Evolutionary conservation across 805 yeast species (phyloP), one percentile per base, ranked within the genome.

Genomic region (Brettanomyces sp.): DNA sequence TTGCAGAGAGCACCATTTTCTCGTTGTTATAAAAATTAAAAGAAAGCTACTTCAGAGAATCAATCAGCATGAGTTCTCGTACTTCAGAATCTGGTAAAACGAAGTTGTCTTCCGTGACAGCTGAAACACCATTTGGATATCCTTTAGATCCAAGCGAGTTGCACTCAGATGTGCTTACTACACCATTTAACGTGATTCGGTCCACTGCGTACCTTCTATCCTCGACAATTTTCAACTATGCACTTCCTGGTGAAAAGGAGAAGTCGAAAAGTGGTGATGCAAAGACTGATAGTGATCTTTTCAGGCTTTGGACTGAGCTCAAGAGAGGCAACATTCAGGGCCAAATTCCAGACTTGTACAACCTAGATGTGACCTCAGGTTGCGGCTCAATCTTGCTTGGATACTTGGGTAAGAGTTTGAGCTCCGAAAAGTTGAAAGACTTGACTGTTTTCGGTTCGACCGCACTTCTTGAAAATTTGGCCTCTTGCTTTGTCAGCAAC

Each of bases 331-430:
- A 83, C 58, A 68, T 77, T 12, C 58, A 63, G 41, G 80, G 80
- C 23, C 64, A 62, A n/a, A 77, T 80, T 45, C 93, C 95, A 25
- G 69, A 70, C 45, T 64, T 82, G 53, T 70, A 78, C 58, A 67
- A 74, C 51, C 63, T 82, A 47, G 88, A 89, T 58, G 76, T 86
- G 47, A 79, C 95, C 61, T 69, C 83, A 2, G 97, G 96, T 56
- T 93, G 96, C 32, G 86, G 91, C 41, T 74, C 79, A 50, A 76
- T 85, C 25, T 73, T 91, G 41, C 68, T 85, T 43, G 97, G 96
- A 36, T 90, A 81, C 65, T 63, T 77, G 48, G 55, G 55, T 41
- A 56, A 60, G 38, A 45, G 56, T 23, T 41, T 47, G 1, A 12
- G 9, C 6, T 9, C 12, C 13, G 28, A 33, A 18, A 50, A 51